Conservation (phyloP, 306 rosid genomes). For the Quercus variabilis region DNA sequence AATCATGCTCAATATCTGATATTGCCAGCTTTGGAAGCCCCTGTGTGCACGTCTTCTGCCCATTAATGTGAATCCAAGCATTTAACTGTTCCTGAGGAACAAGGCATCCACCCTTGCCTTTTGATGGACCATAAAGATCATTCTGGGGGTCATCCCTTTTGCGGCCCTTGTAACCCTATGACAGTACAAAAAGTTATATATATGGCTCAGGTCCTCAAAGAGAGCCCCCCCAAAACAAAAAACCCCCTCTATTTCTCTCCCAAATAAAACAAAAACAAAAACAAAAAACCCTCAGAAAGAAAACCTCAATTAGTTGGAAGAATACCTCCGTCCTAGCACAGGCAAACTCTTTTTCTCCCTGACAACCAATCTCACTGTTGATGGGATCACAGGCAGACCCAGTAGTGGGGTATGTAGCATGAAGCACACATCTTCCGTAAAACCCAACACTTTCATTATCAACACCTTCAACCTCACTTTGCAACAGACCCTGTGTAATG, state of each 20-base stretch:
- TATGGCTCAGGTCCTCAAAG: not conserved
- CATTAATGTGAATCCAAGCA: slow-evolving; percentile 70
- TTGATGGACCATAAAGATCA: slow-evolving; percentile 20
- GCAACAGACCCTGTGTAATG: slow-evolving; percentile 55
- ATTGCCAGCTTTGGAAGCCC: slow-evolving; percentile 39
- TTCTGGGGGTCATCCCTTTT: slow-evolving; percentile 49
- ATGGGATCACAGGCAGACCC: slow-evolving; percentile 24
- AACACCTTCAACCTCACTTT: slow-evolving; percentile 60
- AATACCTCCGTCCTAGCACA: slow-evolving; percentile 65
- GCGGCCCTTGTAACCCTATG: slow-evolving; percentile 64
- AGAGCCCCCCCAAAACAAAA: not conserved
- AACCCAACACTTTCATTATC: slow-evolving; percentile 54
- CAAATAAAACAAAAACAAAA: too few relatives aligned
- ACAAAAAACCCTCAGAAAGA: not conserved
- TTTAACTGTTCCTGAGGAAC: slow-evolving; percentile 71
- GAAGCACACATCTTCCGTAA: slow-evolving; percentile 60
- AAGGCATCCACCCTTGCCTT: slow-evolving; percentile 40
- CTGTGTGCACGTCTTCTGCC: slow-evolving; percentile 38
- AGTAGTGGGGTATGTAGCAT: slow-evolving; percentile 36
- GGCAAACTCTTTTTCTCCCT: slow-evolving; percentile 33
- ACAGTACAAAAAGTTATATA: slow-evolving; percentile 5
- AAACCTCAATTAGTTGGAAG: not conserved
- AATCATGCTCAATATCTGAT: slow-evolving; percentile 48
- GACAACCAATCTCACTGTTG: slow-evolving; percentile 23
- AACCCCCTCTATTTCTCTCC: too few relatives aligned